Evolutionary conservation across 2,329 filamentous ascomycete species (phyloP).

Genomic region (Aschersonia sp.): DNA sequence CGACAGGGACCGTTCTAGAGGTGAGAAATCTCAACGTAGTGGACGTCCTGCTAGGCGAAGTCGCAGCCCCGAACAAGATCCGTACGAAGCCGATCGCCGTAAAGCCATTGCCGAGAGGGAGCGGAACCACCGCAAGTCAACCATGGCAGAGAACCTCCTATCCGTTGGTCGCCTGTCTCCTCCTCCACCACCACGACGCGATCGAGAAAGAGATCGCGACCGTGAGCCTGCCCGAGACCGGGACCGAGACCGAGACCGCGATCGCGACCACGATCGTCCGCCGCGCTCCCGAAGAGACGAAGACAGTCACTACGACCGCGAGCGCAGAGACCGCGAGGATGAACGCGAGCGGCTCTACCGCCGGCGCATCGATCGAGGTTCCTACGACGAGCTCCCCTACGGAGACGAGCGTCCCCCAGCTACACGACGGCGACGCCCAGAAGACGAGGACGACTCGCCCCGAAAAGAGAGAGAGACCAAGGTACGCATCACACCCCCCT

Average conservation of each 20-base stretch:
- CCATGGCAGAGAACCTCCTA: conserved; percentile 49
- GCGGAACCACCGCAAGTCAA: conserved; percentile 76
- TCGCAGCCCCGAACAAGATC: conserved; percentile 81
- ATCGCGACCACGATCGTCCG: conserved; percentile 19
- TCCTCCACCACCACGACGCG: conserved; percentile 22
- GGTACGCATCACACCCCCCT: conserved; percentile 22
- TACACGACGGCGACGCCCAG: conserved; percentile 62
- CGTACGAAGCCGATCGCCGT: conserved; percentile 88
- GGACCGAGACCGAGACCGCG: conserved; percentile 20
- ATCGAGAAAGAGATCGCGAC: conserved; percentile 25
- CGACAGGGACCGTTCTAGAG: conserved; percentile 41
- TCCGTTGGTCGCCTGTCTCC: conserved; percentile 31
- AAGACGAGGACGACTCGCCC: conserved; percentile 59
- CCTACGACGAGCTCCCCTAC: conserved; percentile 82
- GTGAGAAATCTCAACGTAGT: conserved; percentile 49
- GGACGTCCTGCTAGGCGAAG: conserved; percentile 50
- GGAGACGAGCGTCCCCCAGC: conserved; percentile 56
- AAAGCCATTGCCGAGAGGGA: conserved; percentile 91
- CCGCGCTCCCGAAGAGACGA: conserved; percentile 11
- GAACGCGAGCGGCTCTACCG: conserved; percentile 82
- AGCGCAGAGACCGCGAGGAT: conserved; percentile 38
- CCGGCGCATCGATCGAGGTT: conserved; percentile 60
- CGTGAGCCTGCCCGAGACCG: conserved; percentile 12
- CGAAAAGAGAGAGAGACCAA: conserved; percentile 55
- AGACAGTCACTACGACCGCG: conserved; percentile 20